Evolutionary conservation across 495 filamentous ascomycete species (phyloP).

Genomic region (Hypoxylon intermedium): DNA sequence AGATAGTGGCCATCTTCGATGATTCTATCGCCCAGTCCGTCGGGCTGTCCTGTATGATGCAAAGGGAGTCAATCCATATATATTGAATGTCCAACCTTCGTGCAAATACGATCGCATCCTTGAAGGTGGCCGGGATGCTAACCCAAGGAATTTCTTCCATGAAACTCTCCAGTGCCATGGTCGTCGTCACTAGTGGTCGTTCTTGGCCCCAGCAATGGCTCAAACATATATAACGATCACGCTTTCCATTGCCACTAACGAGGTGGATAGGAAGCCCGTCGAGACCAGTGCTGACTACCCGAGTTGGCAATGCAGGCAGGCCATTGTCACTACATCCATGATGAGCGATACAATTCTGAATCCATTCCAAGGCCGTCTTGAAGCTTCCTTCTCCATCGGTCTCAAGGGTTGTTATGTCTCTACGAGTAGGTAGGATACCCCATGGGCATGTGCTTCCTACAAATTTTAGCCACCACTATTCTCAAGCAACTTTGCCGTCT

Average conservation of each 20-base stretch:
- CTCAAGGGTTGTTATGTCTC: slow-evolving; percentile 2
- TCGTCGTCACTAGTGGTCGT: slow-evolving; percentile 1
- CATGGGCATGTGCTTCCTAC: not conserved
- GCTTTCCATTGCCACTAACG: slow-evolving; percentile 3
- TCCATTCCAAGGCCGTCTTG: slow-evolving; percentile 13
- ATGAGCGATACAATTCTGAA: slow-evolving; percentile 5
- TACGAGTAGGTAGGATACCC: slow-evolving; percentile 6
- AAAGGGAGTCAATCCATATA: slow-evolving; percentile 19
- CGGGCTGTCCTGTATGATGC: slow-evolving; percentile 30
- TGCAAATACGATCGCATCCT: slow-evolving; percentile 24
- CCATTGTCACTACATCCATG: slow-evolving; percentile 5
- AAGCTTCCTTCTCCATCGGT: slow-evolving; percentile 6
- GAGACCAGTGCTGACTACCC: not conserved
- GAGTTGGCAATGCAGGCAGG: not conserved
- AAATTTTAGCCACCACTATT: not conserved
- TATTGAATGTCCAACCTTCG: slow-evolving; percentile 19
- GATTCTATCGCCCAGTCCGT: slow-evolving; percentile 28
- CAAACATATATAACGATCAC: slow-evolving; percentile 20
- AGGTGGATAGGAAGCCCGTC: not conserved
- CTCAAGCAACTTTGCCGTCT: not conserved
- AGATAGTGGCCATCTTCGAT: slow-evolving; percentile 24
- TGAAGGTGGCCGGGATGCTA: slow-evolving; percentile 3
- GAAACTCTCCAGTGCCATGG: not conserved
- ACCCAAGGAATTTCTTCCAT: slow-evolving; percentile 10
- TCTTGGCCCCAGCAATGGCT: slow-evolving; percentile 28